These are phyloP conservation scores for Colletotrichum sp. DNA, from an alignment of 2,329 filamentous ascomycete species.

Conservation along the genomic window DNA sequence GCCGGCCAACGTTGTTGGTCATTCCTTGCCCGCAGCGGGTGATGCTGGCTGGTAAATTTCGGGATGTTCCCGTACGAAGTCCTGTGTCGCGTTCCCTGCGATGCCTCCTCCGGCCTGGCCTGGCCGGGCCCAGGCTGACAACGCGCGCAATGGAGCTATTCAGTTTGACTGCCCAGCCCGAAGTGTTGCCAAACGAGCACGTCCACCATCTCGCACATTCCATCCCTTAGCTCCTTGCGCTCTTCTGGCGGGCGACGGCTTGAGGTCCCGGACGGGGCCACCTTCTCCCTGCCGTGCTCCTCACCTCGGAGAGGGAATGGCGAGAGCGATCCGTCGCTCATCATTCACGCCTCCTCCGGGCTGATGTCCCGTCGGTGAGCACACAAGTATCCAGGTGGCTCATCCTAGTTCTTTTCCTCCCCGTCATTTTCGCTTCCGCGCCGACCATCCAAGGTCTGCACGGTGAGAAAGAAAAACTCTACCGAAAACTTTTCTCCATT, in stretches of 20 bases:
- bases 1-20: neutral
- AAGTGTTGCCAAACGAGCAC: neutral
- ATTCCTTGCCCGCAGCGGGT: neutral
- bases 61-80: neutral
- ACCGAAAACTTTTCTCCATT: neutral
- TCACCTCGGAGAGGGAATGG: constrained; percentile 3
- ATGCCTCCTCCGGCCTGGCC: constrained; percentile 1
- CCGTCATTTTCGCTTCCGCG: neutral
- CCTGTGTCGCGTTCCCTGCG: constrained; percentile 10
- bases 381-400: neutral
- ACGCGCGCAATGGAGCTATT: neutral
- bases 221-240: constrained; percentile 9
- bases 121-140: constrained; percentile 4
- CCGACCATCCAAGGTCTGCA: neutral
- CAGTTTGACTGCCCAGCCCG: neutral
- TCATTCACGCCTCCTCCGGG: neutral
- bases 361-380: neutral
- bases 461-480: neutral
- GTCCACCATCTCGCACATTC: constrained; percentile 3
- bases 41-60: neutral
- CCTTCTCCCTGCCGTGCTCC: constrained; percentile 18
- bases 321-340: constrained; percentile 13
- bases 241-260: constrained; percentile 4
- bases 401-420: neutral
- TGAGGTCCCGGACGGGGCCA: neutral